phyloP scores from a whole-genome alignment of 2,329 filamentous ascomycete species.

The Penicillium sp. region DNA sequence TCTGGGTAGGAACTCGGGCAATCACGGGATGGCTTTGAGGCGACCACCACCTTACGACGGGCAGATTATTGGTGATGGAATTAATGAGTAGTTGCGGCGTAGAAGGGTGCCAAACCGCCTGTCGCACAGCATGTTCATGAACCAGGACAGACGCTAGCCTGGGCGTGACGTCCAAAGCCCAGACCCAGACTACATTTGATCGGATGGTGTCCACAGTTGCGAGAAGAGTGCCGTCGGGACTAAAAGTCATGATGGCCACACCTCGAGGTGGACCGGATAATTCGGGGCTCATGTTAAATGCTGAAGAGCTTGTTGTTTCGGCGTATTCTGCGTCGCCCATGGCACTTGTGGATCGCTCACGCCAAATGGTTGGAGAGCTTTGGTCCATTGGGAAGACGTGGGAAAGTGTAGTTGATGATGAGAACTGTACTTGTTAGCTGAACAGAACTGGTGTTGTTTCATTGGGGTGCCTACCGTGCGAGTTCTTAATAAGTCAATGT shows the following conservation, averaged over 20 bases:
- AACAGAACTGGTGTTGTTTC: neutral
- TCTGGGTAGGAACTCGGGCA: slow-evolving; percentile 31
- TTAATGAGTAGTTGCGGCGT: slow-evolving; percentile 41
- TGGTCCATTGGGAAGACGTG: slow-evolving; percentile 35
- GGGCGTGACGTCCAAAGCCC: slow-evolving; percentile 35
- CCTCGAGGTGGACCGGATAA: slow-evolving; percentile 33
- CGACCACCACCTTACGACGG: slow-evolving; percentile 38
- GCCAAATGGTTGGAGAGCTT: slow-evolving; percentile 35
- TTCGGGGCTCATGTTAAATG: slow-evolving; percentile 32
- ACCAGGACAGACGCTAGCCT: slow-evolving; percentile 39
- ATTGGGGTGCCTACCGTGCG: slow-evolving; percentile 37
- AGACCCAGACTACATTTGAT: slow-evolving; percentile 49
- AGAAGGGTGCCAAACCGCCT: slow-evolving; percentile 42
- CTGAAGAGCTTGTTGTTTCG: slow-evolving; percentile 40
- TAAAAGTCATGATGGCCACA: slow-evolving; percentile 44
- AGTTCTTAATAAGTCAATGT: slow-evolving; percentile 49
- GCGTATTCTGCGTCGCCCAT: slow-evolving; percentile 36
- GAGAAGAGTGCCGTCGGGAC: slow-evolving; percentile 35
- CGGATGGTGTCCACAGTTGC: slow-evolving; percentile 42
- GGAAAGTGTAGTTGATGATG: slow-evolving; percentile 35
- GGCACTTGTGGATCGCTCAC: slow-evolving; percentile 30
- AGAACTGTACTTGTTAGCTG: slow-evolving; percentile 27
- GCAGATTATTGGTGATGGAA: slow-evolving; percentile 33
- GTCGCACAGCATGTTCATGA: slow-evolving; percentile 44
- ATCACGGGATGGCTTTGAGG: slow-evolving; percentile 30